phyloP scores from a whole-genome alignment of 148 eudicot genomes.

The Nepenthes gracilis region DNA sequence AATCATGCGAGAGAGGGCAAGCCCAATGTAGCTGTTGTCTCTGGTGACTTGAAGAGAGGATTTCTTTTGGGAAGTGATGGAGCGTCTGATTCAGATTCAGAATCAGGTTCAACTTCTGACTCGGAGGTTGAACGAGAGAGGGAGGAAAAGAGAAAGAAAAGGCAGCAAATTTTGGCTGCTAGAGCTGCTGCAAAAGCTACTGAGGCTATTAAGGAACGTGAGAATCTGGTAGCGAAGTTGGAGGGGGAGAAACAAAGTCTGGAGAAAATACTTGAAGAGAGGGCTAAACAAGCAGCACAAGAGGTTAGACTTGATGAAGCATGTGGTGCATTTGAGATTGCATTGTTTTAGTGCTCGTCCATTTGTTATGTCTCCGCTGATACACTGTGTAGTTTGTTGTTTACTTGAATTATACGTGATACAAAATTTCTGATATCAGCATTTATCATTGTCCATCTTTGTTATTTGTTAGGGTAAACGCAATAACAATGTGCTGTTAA shows the following conservation, averaged over 20 bases:
- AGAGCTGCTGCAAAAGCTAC: conserved; percentile 82
- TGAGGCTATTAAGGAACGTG: conserved; percentile 79
- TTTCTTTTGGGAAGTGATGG: conserved; percentile 41
- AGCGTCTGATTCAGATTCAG: conserved; percentile 62
- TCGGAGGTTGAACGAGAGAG: conserved; percentile 73
- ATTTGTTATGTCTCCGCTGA: no score
- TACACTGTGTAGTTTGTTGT: no score
- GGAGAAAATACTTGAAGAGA: conserved; percentile 88
- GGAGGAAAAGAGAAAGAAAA: conserved; percentile 52
- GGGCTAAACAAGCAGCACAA: conserved; percentile 78
- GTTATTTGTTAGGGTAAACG: no score
- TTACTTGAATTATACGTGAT: no score
- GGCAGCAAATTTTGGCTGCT: conserved; percentile 69
- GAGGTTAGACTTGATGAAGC: conserved; percentile 37
- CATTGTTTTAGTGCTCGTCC: background rate
- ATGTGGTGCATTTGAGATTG: background rate
- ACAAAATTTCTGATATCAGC: no score
- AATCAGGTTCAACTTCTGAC: conserved; percentile 54
- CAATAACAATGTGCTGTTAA: no score
- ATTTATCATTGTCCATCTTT: no score
- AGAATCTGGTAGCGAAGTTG: conserved; percentile 79
- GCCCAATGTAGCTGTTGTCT: conserved; percentile 9
- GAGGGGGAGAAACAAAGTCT: conserved; percentile 98
- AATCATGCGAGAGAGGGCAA: conserved; percentile 10
- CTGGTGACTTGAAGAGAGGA: conserved; percentile 19